Conservation (phyloP, 768 basidiomycete genomes). For the Leucocoprinus birnbaumii region DNA sequence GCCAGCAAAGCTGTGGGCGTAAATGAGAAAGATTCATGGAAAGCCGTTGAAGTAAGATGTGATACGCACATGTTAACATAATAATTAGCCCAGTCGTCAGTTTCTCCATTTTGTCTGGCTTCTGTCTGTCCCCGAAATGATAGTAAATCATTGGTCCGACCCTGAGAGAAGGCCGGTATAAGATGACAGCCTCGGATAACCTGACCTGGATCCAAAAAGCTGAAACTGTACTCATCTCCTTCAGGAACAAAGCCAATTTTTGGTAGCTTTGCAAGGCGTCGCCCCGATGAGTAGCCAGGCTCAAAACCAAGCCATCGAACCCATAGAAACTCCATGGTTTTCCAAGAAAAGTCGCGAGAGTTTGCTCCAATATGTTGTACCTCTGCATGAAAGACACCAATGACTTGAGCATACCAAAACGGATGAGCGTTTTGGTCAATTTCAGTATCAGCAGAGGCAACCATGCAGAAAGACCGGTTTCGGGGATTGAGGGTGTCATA, state of each 20-base stretch:
- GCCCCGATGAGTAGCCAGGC: slow-evolving; percentile 22
- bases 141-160: slow-evolving; percentile 15
- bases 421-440: slow-evolving; percentile 13
- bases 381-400: slow-evolving; percentile 20
- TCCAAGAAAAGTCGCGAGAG: not conserved
- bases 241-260: slow-evolving; percentile 33
- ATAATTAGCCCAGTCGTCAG: slow-evolving; percentile 23
- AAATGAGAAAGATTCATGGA: too few species aligned
- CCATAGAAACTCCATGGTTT: slow-evolving; percentile 27
- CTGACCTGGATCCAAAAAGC: slow-evolving; percentile 29
- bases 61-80: slow-evolving; percentile 34
- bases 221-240: slow-evolving; percentile 24
- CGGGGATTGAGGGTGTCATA: slow-evolving; percentile 19
- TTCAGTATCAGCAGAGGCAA: slow-evolving; percentile 1
- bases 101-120: not conserved
- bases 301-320: slow-evolving; percentile 25
- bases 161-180: slow-evolving; percentile 27
- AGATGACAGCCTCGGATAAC: slow-evolving; percentile 31
- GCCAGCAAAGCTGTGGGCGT: too few species aligned
- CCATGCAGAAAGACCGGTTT: not conserved
- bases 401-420: slow-evolving; percentile 23
- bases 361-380: slow-evolving; percentile 14
- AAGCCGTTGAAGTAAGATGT: too few species aligned
- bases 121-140: slow-evolving; percentile 5
- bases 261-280: slow-evolving; percentile 26